Percentiles rank a stretch among this genome's conserved stretches.
Conservation (phyloP, 2,329 filamentous ascomycete species). For the Colletotrichum sp. region DNA sequence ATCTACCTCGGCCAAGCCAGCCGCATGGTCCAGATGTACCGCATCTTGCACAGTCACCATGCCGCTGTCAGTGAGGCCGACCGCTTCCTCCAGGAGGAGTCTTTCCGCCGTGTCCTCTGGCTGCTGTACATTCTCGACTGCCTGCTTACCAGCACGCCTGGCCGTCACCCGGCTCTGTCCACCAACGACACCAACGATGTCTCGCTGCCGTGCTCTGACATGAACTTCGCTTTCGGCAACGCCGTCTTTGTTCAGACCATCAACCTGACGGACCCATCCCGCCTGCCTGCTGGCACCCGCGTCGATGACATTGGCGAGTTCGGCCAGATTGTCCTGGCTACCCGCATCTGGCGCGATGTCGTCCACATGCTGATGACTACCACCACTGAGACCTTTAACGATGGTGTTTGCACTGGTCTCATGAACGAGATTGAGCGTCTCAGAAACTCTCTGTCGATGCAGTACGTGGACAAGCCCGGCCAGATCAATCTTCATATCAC, state of each 20-base stretch:
- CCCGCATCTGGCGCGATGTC: constrained; percentile 66
- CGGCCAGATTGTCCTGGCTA: constrained; percentile 65
- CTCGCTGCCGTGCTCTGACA: constrained; percentile 63
- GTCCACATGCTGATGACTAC: constrained; percentile 65
- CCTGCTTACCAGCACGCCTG: constrained; percentile 65
- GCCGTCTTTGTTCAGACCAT: constrained; percentile 64
- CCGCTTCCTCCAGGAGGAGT: constrained; percentile 66
- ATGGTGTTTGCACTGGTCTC: constrained; percentile 56
- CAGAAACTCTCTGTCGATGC: constrained; percentile 59
- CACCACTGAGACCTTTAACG: constrained; percentile 56
- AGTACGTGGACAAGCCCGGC: constrained; percentile 65
- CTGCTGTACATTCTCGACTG: constrained; percentile 68
- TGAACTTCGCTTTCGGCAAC: constrained; percentile 68
- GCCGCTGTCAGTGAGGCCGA: constrained; percentile 54
- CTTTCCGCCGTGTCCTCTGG: constrained; percentile 66
- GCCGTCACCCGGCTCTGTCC: constrained; percentile 61
- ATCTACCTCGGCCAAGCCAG: constrained; percentile 67
- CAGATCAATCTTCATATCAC: constrained; percentile 68
- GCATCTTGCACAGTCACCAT: constrained; percentile 62
- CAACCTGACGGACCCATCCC: constrained; percentile 42
- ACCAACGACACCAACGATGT: constrained; percentile 60
- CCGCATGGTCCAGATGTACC: constrained; percentile 70
- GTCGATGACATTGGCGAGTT: constrained; percentile 65
- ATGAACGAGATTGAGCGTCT: constrained; percentile 61
- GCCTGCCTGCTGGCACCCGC: constrained; percentile 40